Conservation (phyloP, 164 flowering plant genomes). For the Warburgia ugandensis region DNA sequence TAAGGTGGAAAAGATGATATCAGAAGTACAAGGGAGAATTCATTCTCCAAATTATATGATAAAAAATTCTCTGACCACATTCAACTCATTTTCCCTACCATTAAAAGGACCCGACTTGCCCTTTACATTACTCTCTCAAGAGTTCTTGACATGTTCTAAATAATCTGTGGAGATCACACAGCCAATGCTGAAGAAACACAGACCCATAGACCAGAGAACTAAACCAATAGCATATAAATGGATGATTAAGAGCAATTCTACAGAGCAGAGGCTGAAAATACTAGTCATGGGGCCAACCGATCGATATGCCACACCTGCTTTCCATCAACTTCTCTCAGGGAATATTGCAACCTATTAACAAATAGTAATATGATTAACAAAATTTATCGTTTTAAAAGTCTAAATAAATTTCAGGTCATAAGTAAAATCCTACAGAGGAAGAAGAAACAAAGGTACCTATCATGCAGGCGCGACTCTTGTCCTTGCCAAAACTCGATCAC, state of each 20-base stretch:
- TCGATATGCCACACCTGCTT: conserved; percentile 47
- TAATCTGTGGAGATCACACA: no score
- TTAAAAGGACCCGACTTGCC: no score
- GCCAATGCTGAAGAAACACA: no score
- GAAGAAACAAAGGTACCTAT: conserved; percentile 40
- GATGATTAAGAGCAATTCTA: background rate
- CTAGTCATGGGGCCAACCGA: conserved; percentile 74
- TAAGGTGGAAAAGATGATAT: no score
- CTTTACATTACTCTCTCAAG: no score
- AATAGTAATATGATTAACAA: background rate
- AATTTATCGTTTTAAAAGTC: background rate
- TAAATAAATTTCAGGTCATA: background rate
- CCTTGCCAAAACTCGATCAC: conserved; percentile 95
- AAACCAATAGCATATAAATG: background rate
- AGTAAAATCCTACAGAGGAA: conserved; percentile 1
- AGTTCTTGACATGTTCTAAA: no score
- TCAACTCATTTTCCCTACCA: no score
- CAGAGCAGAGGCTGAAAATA: conserved; percentile 18
- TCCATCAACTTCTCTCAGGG: conserved; percentile 45
- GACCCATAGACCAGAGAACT: background rate
- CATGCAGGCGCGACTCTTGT: conserved; percentile 84
- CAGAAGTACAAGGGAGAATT: no score
- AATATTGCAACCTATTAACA: conserved; percentile 49
- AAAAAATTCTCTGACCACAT: no score
- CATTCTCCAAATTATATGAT: no score